Percentiles rank a stretch among this genome's conserved stretches.
Conservation (phyloP, 176 grass and related monocot species). For the Carex myosuroides region DNA sequence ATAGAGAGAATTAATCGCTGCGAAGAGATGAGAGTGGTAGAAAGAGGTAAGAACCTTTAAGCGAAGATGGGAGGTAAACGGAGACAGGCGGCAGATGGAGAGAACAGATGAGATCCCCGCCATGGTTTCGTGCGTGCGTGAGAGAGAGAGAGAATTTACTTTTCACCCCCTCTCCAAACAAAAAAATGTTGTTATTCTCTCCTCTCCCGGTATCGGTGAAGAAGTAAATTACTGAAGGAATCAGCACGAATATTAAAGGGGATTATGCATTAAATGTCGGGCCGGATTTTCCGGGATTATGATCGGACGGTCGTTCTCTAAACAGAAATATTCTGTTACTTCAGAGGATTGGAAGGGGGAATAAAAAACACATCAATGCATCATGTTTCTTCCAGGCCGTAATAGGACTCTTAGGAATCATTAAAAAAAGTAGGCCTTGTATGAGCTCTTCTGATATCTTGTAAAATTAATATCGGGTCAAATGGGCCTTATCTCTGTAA, state of each 20-base stretch:
- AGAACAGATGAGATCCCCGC: background rate
- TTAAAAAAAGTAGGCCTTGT: background rate
- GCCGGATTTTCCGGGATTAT: no score
- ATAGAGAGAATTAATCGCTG: background rate
- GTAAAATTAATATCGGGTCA: no score
- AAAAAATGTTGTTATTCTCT: background rate
- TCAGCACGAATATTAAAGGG: no score
- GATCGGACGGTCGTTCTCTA: no score
- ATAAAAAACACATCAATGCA: background rate
- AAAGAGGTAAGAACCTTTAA: background rate
- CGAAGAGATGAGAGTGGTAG: background rate
- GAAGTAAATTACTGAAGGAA: background rate
- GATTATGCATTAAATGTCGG: no score
- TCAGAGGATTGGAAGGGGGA: background rate
- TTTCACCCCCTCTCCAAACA: background rate
- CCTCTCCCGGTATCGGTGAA: background rate
- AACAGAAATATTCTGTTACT: no score
- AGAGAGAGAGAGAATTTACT: background rate
- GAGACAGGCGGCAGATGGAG: constrained; percentile 3
- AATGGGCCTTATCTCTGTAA: no score
- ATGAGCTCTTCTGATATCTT: background rate
- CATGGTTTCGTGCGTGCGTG: background rate
- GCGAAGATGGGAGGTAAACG: background rate
- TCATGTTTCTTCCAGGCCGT: background rate
- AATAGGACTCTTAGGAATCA: background rate